phyloP scores from a whole-genome alignment of 2,329 filamentous ascomycete species.

The Eurotiales sp. region DNA sequence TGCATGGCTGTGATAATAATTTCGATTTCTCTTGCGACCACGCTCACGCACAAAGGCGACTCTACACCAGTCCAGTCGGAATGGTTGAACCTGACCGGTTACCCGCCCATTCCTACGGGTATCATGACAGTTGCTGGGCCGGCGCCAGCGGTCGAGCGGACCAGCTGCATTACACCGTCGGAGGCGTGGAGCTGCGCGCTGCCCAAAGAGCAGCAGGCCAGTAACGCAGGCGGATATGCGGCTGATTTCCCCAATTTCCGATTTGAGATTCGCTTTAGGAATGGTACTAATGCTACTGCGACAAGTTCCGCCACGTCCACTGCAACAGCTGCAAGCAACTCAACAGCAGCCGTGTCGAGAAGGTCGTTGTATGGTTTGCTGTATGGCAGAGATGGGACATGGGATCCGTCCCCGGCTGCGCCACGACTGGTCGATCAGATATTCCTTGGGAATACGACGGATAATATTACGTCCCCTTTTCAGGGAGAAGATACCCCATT shows the following conservation, averaged over 20 bases:
- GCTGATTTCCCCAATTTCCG: conserved; percentile 73
- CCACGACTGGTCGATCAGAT: conserved; percentile 63
- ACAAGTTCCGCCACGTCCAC: conserved; percentile 56
- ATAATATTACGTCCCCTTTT: conserved; percentile 67
- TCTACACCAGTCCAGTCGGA: conserved; percentile 46
- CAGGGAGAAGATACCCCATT: conserved; percentile 85
- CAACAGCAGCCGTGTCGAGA: conserved; percentile 17
- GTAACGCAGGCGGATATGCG: conserved; percentile 56
- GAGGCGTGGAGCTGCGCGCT: conserved; percentile 84
- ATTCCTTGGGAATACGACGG: conserved; percentile 84
- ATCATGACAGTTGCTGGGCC: conserved; percentile 74
- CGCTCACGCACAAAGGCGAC: conserved; percentile 49
- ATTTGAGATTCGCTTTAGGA: conserved; percentile 65
- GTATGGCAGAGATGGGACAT: conserved; percentile 28
- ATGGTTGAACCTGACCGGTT: conserved; percentile 83
- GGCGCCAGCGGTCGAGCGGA: conserved; percentile 60
- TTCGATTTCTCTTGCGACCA: conserved; percentile 54
- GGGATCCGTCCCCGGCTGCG: conserved; percentile 39
- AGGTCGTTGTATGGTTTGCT: conserved; percentile 25
- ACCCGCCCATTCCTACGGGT: conserved; percentile 81
- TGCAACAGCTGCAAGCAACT: conserved; percentile 27
- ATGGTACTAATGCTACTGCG: conserved; percentile 38
- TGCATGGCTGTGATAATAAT: conserved; percentile 56
- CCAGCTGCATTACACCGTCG: conserved; percentile 66
- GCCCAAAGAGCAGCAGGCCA: conserved; percentile 70